Base-by-base conservation (phyloP, 139 green algal species). In the Penium margaritaceum region DNA sequence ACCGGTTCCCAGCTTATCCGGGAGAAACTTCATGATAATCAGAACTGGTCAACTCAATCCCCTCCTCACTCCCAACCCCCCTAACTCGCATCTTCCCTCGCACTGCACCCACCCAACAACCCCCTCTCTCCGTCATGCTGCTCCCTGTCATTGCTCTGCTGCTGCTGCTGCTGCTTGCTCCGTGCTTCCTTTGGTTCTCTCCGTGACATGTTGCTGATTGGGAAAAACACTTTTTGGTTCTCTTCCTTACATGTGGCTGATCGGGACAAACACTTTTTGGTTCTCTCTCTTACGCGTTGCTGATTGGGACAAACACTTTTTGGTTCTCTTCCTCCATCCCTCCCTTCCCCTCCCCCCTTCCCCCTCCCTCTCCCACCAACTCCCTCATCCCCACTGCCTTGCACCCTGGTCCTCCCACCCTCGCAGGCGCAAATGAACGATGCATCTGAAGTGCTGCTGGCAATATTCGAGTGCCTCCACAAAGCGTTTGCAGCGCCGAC, bases 341-440 rank as follows among this genome's bases (percentile, higher is more conserved):
- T 62, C 24, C 14, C n/a, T 58, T 62, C 66, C 27, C 14, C 27
- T 70, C 21, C 41, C 24, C 29, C 41, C 7, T 70, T 32, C 5
- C 24, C 65, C 47, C 58, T 19, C 33, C 34, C n/a, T 58, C 12
- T 9, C 46, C 46, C 46, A n/a, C 27, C 14, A 24, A 63, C 21
- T n/a, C 24, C 29, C 41, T 62, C 65, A 21, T n/a, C 24, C 65
- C 47, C 58, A n/a, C 33, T n/a, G n/a, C 5, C 12, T 9, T 21
- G 19, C 46, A 29, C 58, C 30, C 3, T 21, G 4, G 17, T 21
- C 5, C 34, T 9, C 58, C 30, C 5, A 17, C 36, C 19, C 5
- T 5, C 71, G 6, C 74, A 81, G 74, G 27, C 36, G 7, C 57
- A 81, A 30, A 81, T 81, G 74, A 68, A 81, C 36, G 74, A 81